Evolutionary conservation across 2,329 filamentous ascomycete genomes (phyloP).

Genomic region (Pseudogymnoascus sp.): DNA sequence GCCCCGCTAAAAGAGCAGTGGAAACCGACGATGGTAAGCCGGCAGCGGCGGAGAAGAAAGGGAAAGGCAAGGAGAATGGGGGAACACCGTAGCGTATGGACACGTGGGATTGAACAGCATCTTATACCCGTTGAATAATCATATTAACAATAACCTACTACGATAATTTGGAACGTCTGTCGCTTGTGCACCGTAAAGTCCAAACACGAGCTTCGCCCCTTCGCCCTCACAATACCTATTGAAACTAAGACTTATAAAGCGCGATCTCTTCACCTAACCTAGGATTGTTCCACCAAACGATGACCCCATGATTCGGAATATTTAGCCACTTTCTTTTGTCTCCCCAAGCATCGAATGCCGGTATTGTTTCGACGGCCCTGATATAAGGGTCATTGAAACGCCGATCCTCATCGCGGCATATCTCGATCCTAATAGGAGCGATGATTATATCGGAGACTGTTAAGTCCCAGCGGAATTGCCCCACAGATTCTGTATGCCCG

Average conservation of each 20-base stretch:
- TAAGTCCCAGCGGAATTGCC: background rate
- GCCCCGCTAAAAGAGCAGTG: background rate
- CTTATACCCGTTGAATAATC: conserved; percentile 4
- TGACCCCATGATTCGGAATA: background rate
- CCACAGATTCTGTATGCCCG: background rate
- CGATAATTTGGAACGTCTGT: background rate
- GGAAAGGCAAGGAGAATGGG: background rate
- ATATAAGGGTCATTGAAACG: background rate
- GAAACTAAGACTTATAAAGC: background rate
- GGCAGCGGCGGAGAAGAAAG: background rate
- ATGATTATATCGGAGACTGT: background rate
- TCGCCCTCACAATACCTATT: background rate
- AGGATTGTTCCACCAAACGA: background rate
- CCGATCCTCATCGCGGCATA: background rate
- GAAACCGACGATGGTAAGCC: background rate
- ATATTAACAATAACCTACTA: background rate
- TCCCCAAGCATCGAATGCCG: background rate
- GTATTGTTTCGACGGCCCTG: background rate
- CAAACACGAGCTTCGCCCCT: background rate
- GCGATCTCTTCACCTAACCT: background rate
- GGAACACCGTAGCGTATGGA: background rate
- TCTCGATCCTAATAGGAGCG: background rate
- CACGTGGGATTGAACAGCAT: background rate
- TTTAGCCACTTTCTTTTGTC: background rate
- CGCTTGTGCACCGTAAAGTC: background rate